Evolutionary conservation across 2,329 filamentous ascomycete species (phyloP), one percentile per base, ranked within the genome.

Genomic region (Trichoderma sp.): DNA sequence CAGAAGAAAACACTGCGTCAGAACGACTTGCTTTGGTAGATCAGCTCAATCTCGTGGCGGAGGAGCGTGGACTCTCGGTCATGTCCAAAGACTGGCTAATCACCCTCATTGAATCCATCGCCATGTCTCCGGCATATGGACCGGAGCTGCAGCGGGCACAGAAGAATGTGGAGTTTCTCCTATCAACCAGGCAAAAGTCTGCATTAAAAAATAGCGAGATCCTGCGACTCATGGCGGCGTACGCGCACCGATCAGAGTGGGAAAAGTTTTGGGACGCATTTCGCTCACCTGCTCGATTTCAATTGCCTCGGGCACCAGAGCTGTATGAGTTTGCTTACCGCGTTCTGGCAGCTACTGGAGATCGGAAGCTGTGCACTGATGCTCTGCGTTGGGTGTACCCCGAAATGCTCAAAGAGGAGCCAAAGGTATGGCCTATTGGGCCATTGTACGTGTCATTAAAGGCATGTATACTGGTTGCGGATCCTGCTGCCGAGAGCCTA

Each of bases 221-320:
- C 11, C 77, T 81, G 57, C 79, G 79, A 20, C 79, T 89, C 43
- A 80, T 88, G 80, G 74, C 78, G 3, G 80, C 82, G 1, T 86
- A 88, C 73, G 83, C 87, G 6, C 74, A 75, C 23, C 82, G 83
- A 72, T 76, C 78, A 20, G 81, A 89, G 74, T 91, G 88, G 84
- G 78, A 84, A 17, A 81, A 82, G 6, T 88, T 92, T 76, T 92
- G 88, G 89, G 83, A 88, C 23, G 77, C 85, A 11, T 93, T 91
- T 84, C 85, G 85, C 69, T 83, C 85, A 70, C 84, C 88, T 4
- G 80, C 89, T 15, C 82, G 86, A 53, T 85, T 86, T 74, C 80
- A 84, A 50, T 77, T 79, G 9, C 75, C 82, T 1, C 87, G 90
- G 23, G 85, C 86, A 0, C 76, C 81, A n/a, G 77, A 78, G 17